Conservation (phyloP, 352 stramenopile species). For the Thraustochytrium sp. region DNA sequence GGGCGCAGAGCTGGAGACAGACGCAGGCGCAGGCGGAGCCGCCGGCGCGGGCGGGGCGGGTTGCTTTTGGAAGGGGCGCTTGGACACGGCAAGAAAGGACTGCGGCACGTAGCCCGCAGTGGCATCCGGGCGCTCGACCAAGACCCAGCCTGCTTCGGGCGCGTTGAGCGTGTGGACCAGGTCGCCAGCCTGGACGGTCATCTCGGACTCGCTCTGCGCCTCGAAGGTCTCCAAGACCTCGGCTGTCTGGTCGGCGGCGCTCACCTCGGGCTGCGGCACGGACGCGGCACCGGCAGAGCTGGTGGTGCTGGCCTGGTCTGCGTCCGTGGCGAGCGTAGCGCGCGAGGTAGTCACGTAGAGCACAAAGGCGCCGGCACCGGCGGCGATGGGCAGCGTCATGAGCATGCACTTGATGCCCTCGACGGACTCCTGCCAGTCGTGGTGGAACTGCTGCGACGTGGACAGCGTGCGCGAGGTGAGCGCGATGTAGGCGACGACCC, state of each 20-base stretch:
- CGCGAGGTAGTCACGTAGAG: background rate
- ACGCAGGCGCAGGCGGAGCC: too few relatives aligned
- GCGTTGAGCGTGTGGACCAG: background rate
- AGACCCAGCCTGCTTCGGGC: background rate
- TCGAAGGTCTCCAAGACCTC: background rate
- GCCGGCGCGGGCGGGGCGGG: too few relatives aligned
- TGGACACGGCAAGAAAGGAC: background rate
- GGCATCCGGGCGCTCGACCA: background rate
- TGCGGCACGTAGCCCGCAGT: background rate
- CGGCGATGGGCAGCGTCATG: background rate
- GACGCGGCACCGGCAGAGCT: too few relatives aligned
- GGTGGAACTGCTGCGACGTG: constrained; percentile 28
- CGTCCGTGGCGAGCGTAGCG: background rate
- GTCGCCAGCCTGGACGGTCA: background rate
- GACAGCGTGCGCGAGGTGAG: background rate
- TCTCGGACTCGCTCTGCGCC: background rate
- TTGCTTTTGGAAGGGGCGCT: too few relatives aligned
- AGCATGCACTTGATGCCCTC: constrained; percentile 30
- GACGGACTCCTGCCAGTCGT: constrained; percentile 37
- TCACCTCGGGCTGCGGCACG: too few relatives aligned
- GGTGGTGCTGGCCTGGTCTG: background rate
- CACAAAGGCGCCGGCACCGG: background rate
- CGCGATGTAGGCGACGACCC: background rate
- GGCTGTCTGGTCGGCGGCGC: background rate
- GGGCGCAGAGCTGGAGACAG: too few relatives aligned